Evolutionary conservation across 2,329 filamentous ascomycete genomes (phyloP).

Genomic region (Trichoderma sp.): DNA sequence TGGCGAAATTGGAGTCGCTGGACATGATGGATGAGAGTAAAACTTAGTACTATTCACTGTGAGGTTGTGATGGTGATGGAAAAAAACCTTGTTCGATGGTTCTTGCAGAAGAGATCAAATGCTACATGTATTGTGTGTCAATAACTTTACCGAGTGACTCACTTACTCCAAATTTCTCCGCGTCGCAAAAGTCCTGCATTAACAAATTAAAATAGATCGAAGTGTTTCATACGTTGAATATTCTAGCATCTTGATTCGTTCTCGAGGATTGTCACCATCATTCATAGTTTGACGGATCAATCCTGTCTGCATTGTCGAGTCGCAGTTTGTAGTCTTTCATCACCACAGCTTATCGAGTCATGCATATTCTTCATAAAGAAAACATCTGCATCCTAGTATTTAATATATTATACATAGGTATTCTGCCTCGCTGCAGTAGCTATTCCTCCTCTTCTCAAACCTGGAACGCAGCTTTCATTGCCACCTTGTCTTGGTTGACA

Average conservation of each 20-base stretch:
- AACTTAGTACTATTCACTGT: background rate
- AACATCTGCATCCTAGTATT: background rate
- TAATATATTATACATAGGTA: background rate
- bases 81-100: background rate
- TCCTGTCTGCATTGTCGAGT: background rate
- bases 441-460: background rate
- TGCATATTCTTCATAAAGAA: background rate
- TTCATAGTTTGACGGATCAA: background rate
- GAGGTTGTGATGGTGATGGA: too few relatives aligned
- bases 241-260: background rate
- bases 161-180: background rate
- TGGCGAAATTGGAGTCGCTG: background rate
- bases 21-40: background rate
- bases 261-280: background rate
- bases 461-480: conserved; percentile 1
- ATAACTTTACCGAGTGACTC: background rate
- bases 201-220: background rate
- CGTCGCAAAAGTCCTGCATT: background rate
- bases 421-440: background rate
- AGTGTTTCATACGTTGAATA: too few relatives aligned
- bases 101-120: background rate
- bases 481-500: background rate
- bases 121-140: background rate
- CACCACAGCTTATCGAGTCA: background rate
- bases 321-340: background rate